phyloP scores from a whole-genome alignment of 78 protist species.

The Dictyostelium intermedium region DNA sequence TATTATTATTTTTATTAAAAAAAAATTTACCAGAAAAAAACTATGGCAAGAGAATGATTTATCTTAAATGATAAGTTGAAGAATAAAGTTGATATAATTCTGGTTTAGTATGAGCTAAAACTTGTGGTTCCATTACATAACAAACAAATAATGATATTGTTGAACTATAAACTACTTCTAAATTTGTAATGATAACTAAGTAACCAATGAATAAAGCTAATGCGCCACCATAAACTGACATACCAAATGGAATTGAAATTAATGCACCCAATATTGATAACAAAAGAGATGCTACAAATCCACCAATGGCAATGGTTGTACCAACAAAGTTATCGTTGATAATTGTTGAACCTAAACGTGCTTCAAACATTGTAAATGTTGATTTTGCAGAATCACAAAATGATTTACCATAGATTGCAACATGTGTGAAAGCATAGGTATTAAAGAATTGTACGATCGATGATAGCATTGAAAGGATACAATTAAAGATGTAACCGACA shows the following conservation, averaged over 20 bases:
- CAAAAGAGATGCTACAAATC: constrained; percentile 11
- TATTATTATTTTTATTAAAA: not conserved
- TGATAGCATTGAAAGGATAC: constrained; percentile 45
- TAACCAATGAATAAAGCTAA: not conserved
- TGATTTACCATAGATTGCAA: constrained; percentile 90
- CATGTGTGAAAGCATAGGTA: constrained; percentile 81
- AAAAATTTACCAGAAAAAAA: no score
- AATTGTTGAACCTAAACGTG: constrained; percentile 49
- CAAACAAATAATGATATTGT: constrained; percentile 86
- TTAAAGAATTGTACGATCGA: constrained; percentile 73
- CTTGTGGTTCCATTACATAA: constrained; percentile 81
- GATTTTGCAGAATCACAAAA: constrained; percentile 76
- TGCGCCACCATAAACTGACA: not conserved
- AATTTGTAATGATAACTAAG: not conserved
- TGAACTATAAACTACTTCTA: constrained; percentile 75
- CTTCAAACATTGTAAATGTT: constrained; percentile 73
- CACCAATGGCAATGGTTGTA: constrained; percentile 1
- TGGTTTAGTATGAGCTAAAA: constrained; percentile 31
- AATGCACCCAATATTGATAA: constrained; percentile 37
- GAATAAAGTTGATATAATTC: constrained; percentile 36
- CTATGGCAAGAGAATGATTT: not conserved
- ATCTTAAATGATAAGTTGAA: constrained; percentile 18
- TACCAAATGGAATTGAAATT: not conserved
- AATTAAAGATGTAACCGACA: constrained; percentile 20
- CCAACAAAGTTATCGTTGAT: constrained; percentile 77